Conservation (phyloP, 208 protist species). For the Acanthamoeba lenticulata region DNA sequence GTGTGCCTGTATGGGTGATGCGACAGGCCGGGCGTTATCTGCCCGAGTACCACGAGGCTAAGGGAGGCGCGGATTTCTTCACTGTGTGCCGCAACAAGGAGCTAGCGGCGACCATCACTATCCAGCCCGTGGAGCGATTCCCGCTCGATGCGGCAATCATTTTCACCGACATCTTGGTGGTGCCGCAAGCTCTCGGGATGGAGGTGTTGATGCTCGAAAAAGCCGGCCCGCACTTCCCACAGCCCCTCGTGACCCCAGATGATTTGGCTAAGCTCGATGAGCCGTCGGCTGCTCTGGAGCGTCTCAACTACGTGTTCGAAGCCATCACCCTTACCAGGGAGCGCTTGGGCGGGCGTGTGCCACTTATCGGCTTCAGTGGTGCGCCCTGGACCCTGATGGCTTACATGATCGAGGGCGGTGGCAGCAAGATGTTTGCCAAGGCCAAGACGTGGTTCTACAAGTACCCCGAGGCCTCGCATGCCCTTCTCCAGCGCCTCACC, state of each 20-base stretch:
- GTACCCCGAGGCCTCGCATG: constrained; percentile 79
- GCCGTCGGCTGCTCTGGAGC: constrained; percentile 69
- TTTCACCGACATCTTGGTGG: constrained; percentile 92
- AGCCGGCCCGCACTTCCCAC: constrained; percentile 65
- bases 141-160: constrained; percentile 92
- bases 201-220: constrained; percentile 83
- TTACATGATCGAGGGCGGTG: constrained; percentile 90
- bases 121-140: constrained; percentile 90
- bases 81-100: constrained; percentile 88
- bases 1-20: constrained; percentile 91
- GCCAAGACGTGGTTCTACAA: constrained; percentile 87
- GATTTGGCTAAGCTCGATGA: constrained; percentile 70
- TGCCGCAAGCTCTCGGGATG: constrained; percentile 90
- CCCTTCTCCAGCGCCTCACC: constrained; percentile 82
- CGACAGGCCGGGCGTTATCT: constrained; percentile 92
- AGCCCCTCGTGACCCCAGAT: constrained; percentile 63
- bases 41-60: constrained; percentile 86
- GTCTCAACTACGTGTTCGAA: constrained; percentile 86
- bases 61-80: constrained; percentile 84
- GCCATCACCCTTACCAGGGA: constrained; percentile 88
- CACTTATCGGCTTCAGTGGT: constrained; percentile 92
- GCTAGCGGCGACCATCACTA: constrained; percentile 89
- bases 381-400: constrained; percentile 89
- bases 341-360: constrained; percentile 85
- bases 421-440: constrained; percentile 81